Evolutionary conservation across 148 eudicot species (phyloP).

Genomic region (Vaccinium corymbosum): DNA sequence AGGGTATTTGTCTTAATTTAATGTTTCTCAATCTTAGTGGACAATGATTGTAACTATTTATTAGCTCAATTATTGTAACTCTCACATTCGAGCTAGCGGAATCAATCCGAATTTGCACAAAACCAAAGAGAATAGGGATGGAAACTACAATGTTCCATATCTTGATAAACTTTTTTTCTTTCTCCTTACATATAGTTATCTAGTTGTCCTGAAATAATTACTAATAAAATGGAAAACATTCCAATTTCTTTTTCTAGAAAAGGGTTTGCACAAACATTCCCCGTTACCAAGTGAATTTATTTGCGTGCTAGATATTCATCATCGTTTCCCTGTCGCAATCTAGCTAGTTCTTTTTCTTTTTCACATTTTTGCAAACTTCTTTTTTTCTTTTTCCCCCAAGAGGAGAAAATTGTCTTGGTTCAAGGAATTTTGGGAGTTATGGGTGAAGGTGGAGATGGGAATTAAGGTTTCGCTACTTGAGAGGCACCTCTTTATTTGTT

Average conservation of each 20-base stretch:
- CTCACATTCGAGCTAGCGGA: background rate
- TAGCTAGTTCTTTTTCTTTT: background rate
- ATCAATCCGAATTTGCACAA: background rate
- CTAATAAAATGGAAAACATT: background rate
- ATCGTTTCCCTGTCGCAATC: background rate
- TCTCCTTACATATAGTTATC: too few species aligned
- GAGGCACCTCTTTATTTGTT: background rate
- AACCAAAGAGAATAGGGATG: background rate
- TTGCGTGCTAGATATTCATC: background rate
- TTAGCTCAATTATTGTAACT: background rate
- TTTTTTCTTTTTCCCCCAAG: background rate
- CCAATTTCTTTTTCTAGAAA: background rate
- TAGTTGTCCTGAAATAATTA: background rate
- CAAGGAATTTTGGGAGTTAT: background rate
- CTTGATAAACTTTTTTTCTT: background rate
- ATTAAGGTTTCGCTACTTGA: constrained; percentile 4
- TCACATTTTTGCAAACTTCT: background rate
- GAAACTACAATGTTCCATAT: too few species aligned
- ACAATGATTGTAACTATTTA: background rate
- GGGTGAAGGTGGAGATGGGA: constrained; percentile 6
- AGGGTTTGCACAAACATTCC: background rate
- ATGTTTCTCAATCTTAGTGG: background rate
- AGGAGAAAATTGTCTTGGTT: constrained; percentile 6
- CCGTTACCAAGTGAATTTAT: background rate
- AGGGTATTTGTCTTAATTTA: background rate